These are phyloP conservation scores for Colletotrichum tabaci DNA, from an alignment of 2,329 filamentous ascomycete genomes.

Conservation along the genomic window DNA sequence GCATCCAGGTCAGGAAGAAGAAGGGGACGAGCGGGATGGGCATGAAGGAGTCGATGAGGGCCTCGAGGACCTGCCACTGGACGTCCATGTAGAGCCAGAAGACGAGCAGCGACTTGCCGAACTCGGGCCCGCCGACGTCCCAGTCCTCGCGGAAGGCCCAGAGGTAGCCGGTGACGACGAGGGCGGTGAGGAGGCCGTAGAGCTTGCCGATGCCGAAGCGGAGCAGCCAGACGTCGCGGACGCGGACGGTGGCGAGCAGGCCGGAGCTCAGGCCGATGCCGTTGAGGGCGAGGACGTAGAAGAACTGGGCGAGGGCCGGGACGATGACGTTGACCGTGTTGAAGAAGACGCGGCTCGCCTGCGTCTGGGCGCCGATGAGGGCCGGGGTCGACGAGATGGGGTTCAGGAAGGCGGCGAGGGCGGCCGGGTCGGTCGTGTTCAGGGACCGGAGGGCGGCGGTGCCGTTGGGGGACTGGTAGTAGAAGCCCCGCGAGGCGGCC, in stretches of 20 bases:
- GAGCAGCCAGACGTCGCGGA: conserved; percentile 47
- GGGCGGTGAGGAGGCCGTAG: conserved; percentile 54
- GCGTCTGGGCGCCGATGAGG: conserved; percentile 52
- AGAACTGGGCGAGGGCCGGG: conserved; percentile 52
- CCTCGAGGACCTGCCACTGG: conserved; percentile 60
- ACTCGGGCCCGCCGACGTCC: conserved; percentile 52
- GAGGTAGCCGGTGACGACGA: conserved; percentile 57
- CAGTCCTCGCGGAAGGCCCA: conserved; percentile 62
- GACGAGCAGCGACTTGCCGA: conserved; percentile 48
- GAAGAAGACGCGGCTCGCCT: conserved; percentile 52
- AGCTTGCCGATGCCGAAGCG: conserved; percentile 48
- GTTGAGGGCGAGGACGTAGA: conserved; percentile 45
- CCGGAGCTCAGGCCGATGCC: conserved; percentile 26
- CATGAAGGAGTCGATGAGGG: conserved; percentile 45
- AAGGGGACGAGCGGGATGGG: conserved; percentile 57
- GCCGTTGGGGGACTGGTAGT: conserved; percentile 47
- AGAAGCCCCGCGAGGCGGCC: conserved; percentile 45
- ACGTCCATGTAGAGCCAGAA: conserved; percentile 59
- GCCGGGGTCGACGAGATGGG: conserved; percentile 50
- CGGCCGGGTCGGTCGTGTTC: conserved; percentile 45
- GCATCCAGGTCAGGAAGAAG: conserved; percentile 59
- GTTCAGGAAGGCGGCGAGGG: conserved; percentile 51
- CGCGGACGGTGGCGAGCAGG: conserved; percentile 28
- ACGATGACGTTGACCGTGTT: conserved; percentile 59
- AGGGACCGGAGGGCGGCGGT: conserved; percentile 37